Evolutionary conservation across 2,329 filamentous ascomycete genomes (phyloP), one percentile per base, ranked within the genome.

Genomic region (Graphiopsis chlorocephala): DNA sequence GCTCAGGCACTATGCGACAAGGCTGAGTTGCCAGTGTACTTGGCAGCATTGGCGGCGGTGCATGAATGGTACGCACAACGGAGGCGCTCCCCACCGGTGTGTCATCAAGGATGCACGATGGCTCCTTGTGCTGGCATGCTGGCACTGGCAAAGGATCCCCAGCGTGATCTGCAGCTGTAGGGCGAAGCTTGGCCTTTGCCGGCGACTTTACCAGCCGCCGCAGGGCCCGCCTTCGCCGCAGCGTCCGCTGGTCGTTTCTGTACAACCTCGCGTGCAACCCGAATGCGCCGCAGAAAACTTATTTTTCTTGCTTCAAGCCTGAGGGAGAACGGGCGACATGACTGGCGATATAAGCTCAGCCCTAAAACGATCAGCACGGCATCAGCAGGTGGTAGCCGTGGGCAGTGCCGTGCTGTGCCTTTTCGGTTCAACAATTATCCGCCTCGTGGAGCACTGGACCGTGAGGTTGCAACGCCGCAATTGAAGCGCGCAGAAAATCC

Each of bases 151-250:
- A 23, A 52, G 23, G n/a, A 35, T 35, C 31, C 20, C 53, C 53
- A 23, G 47, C 15, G 52, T 33, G 53, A 56, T 56, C 53, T 35
- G 53, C 53, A 17, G 10, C 31, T 31, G 53, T 56, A 56, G 53
- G 53, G 53, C 53, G 53, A 56, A 56, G 53, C 53, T 56, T 56
- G 53, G 53, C 53, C 53, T 56, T 35, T n/a, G 25, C 50, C 28
- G 29, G 38, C 38, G 50, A 53, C 7, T 31, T 53, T 53, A 53
- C n/a, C 50, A 53, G 50, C 50, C 50, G 50, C 50, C 50, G 50
- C 50, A 53, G 29, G 50, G 50, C 50, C 50, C 50, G 50, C 50
- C 26, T 26, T 26, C 50, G 53, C 53, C 53, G 53, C 53, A 56
- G 29, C 31, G 53, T 38, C 53, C 53, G 53, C 28, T 56, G 7